Evolutionary conservation across 305 asterid species (phyloP).

Genomic region (Fraxinus paxiana): DNA sequence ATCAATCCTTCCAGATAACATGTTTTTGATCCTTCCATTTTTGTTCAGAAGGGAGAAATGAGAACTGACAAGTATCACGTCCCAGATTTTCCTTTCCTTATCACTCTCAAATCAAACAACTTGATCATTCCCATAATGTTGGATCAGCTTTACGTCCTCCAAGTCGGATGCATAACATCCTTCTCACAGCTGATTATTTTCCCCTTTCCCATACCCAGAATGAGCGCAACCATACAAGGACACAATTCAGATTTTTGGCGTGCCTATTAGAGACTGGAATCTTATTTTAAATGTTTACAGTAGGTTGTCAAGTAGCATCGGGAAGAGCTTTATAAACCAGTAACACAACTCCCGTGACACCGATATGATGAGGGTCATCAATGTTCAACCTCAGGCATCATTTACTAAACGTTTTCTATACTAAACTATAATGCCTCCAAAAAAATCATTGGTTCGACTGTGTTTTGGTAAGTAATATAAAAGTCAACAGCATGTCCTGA

Average conservation of each 20-base stretch:
- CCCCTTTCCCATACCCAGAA: background rate
- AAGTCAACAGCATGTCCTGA: slow-evolving; percentile 1
- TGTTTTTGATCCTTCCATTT: background rate
- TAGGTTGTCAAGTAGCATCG: background rate
- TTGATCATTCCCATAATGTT: background rate
- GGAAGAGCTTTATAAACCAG: background rate
- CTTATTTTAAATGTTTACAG: background rate
- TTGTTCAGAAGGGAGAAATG: background rate
- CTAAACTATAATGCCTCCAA: slow-evolving; percentile 9
- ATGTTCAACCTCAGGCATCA: background rate
- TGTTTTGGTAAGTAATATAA: background rate
- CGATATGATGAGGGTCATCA: background rate
- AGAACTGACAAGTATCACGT: background rate
- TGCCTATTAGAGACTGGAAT: background rate
- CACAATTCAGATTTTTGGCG: background rate
- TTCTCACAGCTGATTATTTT: background rate
- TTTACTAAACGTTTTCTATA: background rate
- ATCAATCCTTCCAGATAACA: background rate
- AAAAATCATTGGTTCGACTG: background rate
- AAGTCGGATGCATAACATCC: background rate
- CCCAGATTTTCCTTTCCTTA: background rate
- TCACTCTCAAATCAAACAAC: background rate
- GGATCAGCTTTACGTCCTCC: background rate
- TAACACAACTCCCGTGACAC: background rate
- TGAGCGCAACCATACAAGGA: background rate